These are phyloP conservation scores for Epichloe gansuensis DNA, from an alignment of 2,329 filamentous ascomycete species.

Conservation along the genomic window DNA sequence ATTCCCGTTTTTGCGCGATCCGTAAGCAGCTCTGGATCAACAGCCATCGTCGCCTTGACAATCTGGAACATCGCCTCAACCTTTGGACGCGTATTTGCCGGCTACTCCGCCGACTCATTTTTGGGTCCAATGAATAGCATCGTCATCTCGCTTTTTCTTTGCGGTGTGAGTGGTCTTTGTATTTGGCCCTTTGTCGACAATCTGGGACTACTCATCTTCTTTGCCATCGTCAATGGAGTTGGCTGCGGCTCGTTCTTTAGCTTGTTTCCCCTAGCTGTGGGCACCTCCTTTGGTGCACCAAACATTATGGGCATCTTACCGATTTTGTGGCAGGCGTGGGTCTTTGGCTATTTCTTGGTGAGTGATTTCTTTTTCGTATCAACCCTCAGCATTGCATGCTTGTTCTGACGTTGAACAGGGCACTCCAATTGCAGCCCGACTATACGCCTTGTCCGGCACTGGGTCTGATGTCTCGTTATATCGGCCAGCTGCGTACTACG, in stretches of 20 bases:
- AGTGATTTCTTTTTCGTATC: neutral
- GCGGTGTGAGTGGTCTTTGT: slow-evolving; percentile 12
- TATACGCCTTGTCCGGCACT: slow-evolving; percentile 13
- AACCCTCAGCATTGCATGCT: neutral
- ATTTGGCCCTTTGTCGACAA: slow-evolving; percentile 16
- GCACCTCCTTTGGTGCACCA: slow-evolving; percentile 11
- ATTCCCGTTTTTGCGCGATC: slow-evolving; percentile 16
- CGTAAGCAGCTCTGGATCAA: slow-evolving; percentile 11
- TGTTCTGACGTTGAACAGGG: slow-evolving; percentile 10
- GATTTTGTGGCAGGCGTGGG: slow-evolving; percentile 16
- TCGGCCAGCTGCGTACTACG: slow-evolving; percentile 16
- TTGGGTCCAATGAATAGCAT: slow-evolving; percentile 16
- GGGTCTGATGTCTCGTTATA: slow-evolving; percentile 10
- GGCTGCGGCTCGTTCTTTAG: slow-evolving; percentile 19
- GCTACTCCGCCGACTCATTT: slow-evolving; percentile 14
- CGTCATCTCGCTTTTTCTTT: slow-evolving; percentile 13
- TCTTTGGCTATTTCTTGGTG: slow-evolving; percentile 17
- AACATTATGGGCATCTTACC: slow-evolving; percentile 16
- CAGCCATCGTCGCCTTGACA: slow-evolving; percentile 11
- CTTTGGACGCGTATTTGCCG: slow-evolving; percentile 14
- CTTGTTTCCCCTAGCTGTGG: slow-evolving; percentile 13
- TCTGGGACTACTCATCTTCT: slow-evolving; percentile 11
- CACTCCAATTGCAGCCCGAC: slow-evolving; percentile 15
- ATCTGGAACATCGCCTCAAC: slow-evolving; percentile 17
- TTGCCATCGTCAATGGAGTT: slow-evolving; percentile 16